Evolutionary conservation across 306 rosid species (phyloP), one percentile per base, ranked within the genome.

Genomic region (Senna siamea): DNA sequence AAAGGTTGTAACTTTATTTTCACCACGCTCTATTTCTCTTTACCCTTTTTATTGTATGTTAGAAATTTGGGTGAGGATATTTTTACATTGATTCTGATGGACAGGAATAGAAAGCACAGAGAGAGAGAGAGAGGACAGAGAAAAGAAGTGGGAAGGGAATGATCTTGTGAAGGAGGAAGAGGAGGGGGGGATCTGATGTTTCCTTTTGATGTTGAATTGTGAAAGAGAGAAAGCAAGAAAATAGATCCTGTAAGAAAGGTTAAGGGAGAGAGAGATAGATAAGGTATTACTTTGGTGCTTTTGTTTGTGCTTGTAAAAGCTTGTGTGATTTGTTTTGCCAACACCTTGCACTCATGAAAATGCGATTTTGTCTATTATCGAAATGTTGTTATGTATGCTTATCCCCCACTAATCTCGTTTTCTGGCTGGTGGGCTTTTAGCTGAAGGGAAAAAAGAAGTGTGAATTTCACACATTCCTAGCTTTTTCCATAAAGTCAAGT

Each of bases 121-220:
- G 78, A 78, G 68, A 52, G 43, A 75, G 6, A 75, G 61, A 10
- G 19, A 3, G 80, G 74, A 68, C 44, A 76, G 12, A 78, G 28
- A 14, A n/a, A 44, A 34, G 63, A 55, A 56, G 43, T 9, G 78
- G 53, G 66, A 70, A 51, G 76, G 76, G 63, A 81, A 51, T 78
- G 66, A 81, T 83, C 83, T 69, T 81, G 83, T 81, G 89, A 80
- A 55, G 76, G 51, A 77, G 69, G 77, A 85, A 84, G 87, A 37
- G 40, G 8, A 74, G 55, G 75, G 69, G 75, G 86, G 86, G 89
- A 84, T 86, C 87, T 72, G 78, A 83, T 76, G 62, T 85, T 58
- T 83, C 85, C 82, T 86, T 87, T 87, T 87, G 80, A 87, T 85
- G 91, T 89, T 87, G 97, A 92, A 86, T 89, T 84, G 37, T 32